Base-by-base conservation (phyloP, 495 filamentous ascomycete species). In the Penicillium malachiteum region DNA sequence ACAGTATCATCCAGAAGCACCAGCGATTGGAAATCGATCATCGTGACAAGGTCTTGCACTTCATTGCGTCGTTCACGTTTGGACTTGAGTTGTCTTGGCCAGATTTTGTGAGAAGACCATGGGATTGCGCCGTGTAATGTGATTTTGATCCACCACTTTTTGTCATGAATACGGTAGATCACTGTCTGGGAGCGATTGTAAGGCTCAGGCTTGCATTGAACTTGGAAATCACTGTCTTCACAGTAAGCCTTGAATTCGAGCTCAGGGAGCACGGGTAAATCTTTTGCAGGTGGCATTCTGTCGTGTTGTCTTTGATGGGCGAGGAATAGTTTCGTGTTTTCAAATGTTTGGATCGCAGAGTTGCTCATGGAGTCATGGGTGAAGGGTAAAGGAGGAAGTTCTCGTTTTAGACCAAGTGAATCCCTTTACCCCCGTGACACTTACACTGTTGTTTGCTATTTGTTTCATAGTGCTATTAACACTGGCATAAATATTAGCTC, bases 1-100 rank as follows among this genome's bases (percentile, higher is more conserved):
- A 68, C 53, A 35, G 62, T 68, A 16, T 68, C 46, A 40, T 56
- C 41, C 40, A 66, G 50, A 38, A 60, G 55, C 16, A 50, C 21
- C 11, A 63, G 34, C 18, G 57, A 40, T 21, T 54, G 46, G 45
- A 45, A 56, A 45, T 56, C 21, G 21, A 51, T 52, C 34, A 43
- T 18, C 6, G 7, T 48, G n/a, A 42, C 30, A 13, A 52, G 43
- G 33, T 57, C 21, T 48, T 43, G 55, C 7, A 43, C 42, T 48
- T 52, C 43, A 0, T 48, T 41, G 31, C 49, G 21, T 48, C 49
- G 42, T 43, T 52, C 55, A 21, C 34, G 31, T 50, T 50, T 44
- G 34, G 43, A 13, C 40, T 32, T 34, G 39, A 31, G 44, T 43
- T 56, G 42, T 21, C 30, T 17, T 30, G 30, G 34, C 32, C 32